These are phyloP conservation scores for Barnettozyma hawaiiensis DNA, from an alignment of 1,139 yeast genomes.

Conservation along the genomic window DNA sequence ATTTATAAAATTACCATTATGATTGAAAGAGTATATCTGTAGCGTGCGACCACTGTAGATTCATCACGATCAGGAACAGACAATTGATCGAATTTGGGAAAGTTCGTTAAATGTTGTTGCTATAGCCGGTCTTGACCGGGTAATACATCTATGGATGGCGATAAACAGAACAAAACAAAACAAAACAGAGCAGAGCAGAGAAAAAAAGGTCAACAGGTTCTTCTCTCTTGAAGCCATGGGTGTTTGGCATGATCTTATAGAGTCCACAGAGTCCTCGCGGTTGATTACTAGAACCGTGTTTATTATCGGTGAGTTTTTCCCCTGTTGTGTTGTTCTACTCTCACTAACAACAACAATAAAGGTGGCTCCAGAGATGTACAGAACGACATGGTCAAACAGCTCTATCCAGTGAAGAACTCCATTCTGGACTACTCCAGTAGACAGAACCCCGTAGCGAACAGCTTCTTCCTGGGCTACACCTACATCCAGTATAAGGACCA, in stretches of 20 bases:
- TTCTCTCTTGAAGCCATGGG: constrained; percentile 10
- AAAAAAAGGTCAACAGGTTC: too few species aligned
- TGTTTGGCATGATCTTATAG: constrained; percentile 14
- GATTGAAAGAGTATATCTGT: too few species aligned
- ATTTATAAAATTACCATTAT: too few species aligned
- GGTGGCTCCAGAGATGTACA: constrained; percentile 17
- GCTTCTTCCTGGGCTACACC: constrained; percentile 32
- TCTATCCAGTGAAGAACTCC: constrained; percentile 11
- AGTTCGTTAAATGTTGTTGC: too few species aligned
- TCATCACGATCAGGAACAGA: too few species aligned
- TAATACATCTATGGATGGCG: too few species aligned
- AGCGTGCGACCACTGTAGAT: too few species aligned
- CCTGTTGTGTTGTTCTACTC: background rate
- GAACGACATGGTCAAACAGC: constrained; percentile 11
- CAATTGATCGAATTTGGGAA: too few species aligned
- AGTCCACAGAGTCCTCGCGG: constrained; percentile 1
- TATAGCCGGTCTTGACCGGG: too few species aligned
- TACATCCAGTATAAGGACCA: constrained; percentile 30
- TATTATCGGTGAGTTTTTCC: constrained; percentile 10
- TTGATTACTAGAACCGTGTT: constrained; percentile 8
- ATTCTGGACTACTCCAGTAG: constrained; percentile 6
- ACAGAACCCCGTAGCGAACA: constrained; percentile 22
- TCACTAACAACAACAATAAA: background rate
- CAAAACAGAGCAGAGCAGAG: too few species aligned
- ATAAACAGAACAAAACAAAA: too few species aligned